Evolutionary conservation across 169 alveolate species (phyloP).

Genomic region (Plasmodium malariae): DNA sequence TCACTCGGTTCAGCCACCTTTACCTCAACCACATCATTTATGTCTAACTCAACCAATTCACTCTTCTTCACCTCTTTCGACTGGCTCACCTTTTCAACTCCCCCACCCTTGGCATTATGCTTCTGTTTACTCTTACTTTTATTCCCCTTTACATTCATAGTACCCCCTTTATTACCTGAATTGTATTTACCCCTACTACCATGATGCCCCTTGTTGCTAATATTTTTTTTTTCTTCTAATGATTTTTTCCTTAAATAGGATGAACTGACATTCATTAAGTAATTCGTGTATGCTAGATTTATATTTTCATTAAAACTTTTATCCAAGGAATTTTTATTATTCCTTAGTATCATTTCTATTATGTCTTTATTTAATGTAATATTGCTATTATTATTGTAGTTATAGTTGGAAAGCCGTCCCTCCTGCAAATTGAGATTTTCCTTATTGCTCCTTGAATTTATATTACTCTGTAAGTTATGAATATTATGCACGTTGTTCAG

Average conservation of each 20-base stretch:
- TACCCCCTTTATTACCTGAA: background rate
- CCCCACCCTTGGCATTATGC: background rate
- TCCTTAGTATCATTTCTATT: slow-evolving; percentile 52
- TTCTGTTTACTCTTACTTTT: too few species aligned
- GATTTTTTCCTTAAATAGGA: slow-evolving; percentile 20
- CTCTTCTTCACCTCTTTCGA: too few species aligned
- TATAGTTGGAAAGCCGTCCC: background rate
- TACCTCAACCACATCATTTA: too few species aligned
- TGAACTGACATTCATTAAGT: slow-evolving; percentile 41
- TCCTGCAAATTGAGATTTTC: slow-evolving; percentile 9
- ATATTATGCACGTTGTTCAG: background rate
- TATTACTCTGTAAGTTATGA: background rate
- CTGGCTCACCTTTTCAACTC: background rate
- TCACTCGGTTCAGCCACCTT: too few species aligned
- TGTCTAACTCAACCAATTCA: too few species aligned
- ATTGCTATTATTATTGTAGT: background rate
- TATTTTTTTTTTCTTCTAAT: background rate
- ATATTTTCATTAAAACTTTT: background rate
- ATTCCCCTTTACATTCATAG: too few species aligned
- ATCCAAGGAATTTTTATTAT: slow-evolving; percentile 35
- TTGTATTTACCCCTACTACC: background rate
- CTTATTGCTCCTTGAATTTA: background rate
- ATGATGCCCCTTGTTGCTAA: background rate
- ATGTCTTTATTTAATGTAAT: slow-evolving; percentile 19
- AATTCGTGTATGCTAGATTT: slow-evolving; percentile 33